Evolutionary conservation across 345 rosid species (phyloP), one percentile per base, ranked within the genome.

Genomic region (Barbarea vulgaris): DNA sequence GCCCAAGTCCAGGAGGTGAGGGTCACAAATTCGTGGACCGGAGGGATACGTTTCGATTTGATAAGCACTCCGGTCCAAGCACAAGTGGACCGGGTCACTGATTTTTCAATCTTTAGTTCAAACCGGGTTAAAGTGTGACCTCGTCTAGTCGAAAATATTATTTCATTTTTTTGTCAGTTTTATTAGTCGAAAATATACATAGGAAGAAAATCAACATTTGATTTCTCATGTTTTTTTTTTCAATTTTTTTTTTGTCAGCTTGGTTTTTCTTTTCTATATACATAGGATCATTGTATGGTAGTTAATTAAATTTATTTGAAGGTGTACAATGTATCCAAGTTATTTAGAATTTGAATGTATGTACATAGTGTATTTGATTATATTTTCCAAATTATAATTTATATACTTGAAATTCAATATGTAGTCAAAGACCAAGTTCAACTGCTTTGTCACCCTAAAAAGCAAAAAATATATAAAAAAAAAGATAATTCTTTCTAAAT

Each of bases 1-100:
- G 87, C 72, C 84, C 84, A 0, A 86, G 90, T 69, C 89, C 87
- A 0, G 86, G 85, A 0, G 86, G 85, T 17, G 7, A 25, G 6
- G 90, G 88, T 22, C 88, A 86, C 76, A 72, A 47, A 64, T 76
- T 27, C 57, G 71, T 62, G 10, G 67, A 80, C 21, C 18, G 72
- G 4, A 30, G 6, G 1, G 51, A 67, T 53, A 65, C 73, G 12
- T 47, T 81, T 2, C 81, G 80, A 13, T 81, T 68, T 52, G 84
- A 68, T 11, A 82, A 77, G 56, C 28, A 81, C 9, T 78, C 86
- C 0, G 87, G 91, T 22, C 84, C 83, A 2, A 81, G 79, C 61
- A 66, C 85, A 5, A 78, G 84, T 6, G 69, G 80, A 18, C 58
- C 31, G 5, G 88, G 88, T 50, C 80, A 86, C 73, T 60, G 55